Conservation (phyloP, 352 stramenopile species). For the Aphanomyces euteiches region DNA sequence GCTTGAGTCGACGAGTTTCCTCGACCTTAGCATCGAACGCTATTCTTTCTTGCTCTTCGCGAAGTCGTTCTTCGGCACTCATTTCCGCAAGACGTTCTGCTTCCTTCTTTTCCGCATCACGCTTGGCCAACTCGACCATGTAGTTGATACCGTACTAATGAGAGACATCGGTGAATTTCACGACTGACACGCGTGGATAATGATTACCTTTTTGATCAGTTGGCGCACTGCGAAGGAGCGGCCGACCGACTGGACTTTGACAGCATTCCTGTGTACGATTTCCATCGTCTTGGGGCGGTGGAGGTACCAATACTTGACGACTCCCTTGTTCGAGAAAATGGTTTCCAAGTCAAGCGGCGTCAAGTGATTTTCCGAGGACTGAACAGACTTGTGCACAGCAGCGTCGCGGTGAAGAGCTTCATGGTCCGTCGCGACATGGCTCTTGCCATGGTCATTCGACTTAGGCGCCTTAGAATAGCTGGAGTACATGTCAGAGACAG, state of each 20-base stretch:
- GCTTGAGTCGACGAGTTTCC: conserved; percentile 68
- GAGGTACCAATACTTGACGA: conserved; percentile 88
- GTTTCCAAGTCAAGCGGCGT: conserved; percentile 80
- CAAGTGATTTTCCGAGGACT: conserved; percentile 76
- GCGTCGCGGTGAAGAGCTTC: conserved; percentile 78
- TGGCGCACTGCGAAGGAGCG: conserved; percentile 73
- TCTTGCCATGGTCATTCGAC: conserved; percentile 60
- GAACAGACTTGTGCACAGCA: conserved; percentile 65
- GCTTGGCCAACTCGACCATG: conserved; percentile 65
- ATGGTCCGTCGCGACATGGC: conserved; percentile 72
- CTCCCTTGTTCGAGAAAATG: conserved; percentile 82
- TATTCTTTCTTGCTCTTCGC: conserved; percentile 45
- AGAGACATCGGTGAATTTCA: conserved; percentile 4
- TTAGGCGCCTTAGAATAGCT: conserved; percentile 70
- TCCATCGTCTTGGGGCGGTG: conserved; percentile 86
- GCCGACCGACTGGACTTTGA: conserved; percentile 78
- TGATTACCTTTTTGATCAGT: conserved; percentile 51
- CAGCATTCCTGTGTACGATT: conserved; percentile 85
- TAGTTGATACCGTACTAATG: conserved; percentile 66
- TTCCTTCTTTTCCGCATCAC: conserved; percentile 61
- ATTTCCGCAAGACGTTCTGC: conserved; percentile 62
- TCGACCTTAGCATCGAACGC: conserved; percentile 78
- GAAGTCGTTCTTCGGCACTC: conserved; percentile 51
- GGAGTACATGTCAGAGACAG: conserved; percentile 64
- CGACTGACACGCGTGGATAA: not conserved